Evolutionary conservation across 192 early-diverging fungal species (phyloP), one percentile per base, ranked within the genome.

Genomic region (Coemansia sp.): DNA sequence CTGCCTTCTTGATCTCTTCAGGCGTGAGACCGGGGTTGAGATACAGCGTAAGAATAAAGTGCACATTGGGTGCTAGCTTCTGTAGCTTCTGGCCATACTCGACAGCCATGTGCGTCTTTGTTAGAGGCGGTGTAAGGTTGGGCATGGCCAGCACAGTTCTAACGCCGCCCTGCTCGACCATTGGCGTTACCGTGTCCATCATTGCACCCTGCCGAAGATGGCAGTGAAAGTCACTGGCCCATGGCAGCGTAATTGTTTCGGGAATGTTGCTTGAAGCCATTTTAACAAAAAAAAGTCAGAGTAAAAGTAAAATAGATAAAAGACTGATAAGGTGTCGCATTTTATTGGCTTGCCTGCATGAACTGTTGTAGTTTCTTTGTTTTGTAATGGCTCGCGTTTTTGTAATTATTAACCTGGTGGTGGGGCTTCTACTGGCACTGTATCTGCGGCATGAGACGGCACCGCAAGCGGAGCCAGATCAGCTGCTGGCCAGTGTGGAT

Each of bases 111-210:
- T 92, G 87, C 7, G 93, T 91, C 18, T 83, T 93, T 12, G 87
- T 88, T 61, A 98, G 87, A 1, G 95, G 92, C 18, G 97, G 95
- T 50, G 89, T 86, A 53, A 97, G 75, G 74, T 98, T 98, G 59
- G 97, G 97, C 95, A 99, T 99, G 42, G 97, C 90, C 54, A 93
- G 92, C 17, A 89, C 94, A 12, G 92, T 86, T 25, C 86, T 83
- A 51, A 95, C 86, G 42, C 97, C 95, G 47, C 91, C 90, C 60
- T 84, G 81, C 50, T 79, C 70, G 14, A 99, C 83, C 50, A 84
- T 77, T 15, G 93, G 93, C n/a, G 92, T 91, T 10, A 97, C 91
- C 62, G 86, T 86, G 23, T 84, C 73, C 93, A 97, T 97, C 75
- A 99, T 87, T 28, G 84, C 87, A 52, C 89, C 95, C 73, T 96